Evolutionary conservation across 2,329 filamentous ascomycete species (phyloP), one percentile per base, ranked within the genome.

Genomic region (Aspergillus phoenicis): DNA sequence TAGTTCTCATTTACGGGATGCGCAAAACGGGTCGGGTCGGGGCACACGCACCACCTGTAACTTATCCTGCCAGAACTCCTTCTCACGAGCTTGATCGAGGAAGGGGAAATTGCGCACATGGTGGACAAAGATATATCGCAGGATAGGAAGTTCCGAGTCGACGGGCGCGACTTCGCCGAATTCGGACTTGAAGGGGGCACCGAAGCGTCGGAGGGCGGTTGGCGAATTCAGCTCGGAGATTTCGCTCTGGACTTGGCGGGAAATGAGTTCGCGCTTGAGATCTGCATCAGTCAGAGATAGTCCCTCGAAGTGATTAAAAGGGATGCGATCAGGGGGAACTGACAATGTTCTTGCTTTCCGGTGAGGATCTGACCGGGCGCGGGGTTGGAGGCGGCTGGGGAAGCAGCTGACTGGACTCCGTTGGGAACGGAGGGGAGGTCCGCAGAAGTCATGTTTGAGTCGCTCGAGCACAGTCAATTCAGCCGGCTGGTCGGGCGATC

Each of bases 41-140:
- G 49, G 15, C 39, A 49, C 59, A 88, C 90, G 68, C 80, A 96
- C 91, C 73, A 93, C 87, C 82, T 99, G 95, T 62, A 99, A 82
- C 77, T 96, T 98, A 75, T 98, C 93, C 80, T 99, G 95, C 95
- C 95, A 99, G 73, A 99, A 99, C 79, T 99, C 95, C 84, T 98
- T 97, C 84, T 99, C 95, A 72, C 87, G 90, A 22, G 95, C 95
- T 82, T 96, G 92, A 78, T 99, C 93, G 65, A 99, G 85, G 73
- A 99, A 99, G 1, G 95, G 95, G 71, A 99, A 99, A 71, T 98
- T 96, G 72, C 95, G 92, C 62, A 99, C 88, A 87, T 98, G 93
- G 74, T 98, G 90, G 58, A 98, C 95, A 74, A 99, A 99, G 72
- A 99, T 97, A 80, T 95, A 98, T 66, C 95, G 87, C 63, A 99